Conservation (phyloP, 2,329 filamentous ascomycete species). For the Dendrostoma leiphaemia region DNA sequence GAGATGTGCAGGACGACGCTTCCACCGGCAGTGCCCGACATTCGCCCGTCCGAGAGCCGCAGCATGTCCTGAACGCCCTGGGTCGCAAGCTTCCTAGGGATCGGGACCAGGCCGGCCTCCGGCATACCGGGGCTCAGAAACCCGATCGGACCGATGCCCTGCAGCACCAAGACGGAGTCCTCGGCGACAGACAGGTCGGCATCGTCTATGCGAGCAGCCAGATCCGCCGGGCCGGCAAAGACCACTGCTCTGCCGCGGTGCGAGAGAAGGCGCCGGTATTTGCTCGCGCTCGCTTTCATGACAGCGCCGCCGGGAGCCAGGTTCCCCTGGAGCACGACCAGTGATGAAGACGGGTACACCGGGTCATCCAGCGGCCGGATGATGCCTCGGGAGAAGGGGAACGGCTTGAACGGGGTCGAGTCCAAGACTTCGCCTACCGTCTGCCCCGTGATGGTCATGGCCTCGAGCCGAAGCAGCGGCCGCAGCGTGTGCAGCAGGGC, state of each 20-base stretch:
- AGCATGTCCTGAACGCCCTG: conserved; percentile 77
- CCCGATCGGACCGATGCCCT: conserved; percentile 86
- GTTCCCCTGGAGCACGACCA: conserved; percentile 82
- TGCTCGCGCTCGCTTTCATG: conserved; percentile 84
- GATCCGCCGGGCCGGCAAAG: conserved; percentile 75
- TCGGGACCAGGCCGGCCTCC: conserved; percentile 65
- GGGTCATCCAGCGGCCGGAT: conserved; percentile 65
- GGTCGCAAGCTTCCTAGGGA: conserved; percentile 74
- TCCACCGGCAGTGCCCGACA: conserved; percentile 82
- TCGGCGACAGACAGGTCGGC: conserved; percentile 59
- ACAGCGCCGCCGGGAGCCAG: conserved; percentile 81
- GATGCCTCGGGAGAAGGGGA: conserved; percentile 32
- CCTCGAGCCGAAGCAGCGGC: conserved; percentile 72
- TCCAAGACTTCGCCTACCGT: conserved; percentile 79
- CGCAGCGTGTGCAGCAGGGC: conserved; percentile 77
- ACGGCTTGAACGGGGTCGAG: conserved; percentile 58
- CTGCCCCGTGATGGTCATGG: conserved; percentile 79
- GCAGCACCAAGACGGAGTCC: conserved; percentile 70
- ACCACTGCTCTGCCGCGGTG: conserved; percentile 52
- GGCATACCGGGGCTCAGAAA: conserved; percentile 79
- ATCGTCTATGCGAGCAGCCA: conserved; percentile 62
- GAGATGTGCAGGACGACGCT: conserved; percentile 88
- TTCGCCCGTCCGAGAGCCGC: conserved; percentile 82
- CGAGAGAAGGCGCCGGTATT: conserved; percentile 60
- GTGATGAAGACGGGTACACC: conserved; percentile 73